Base-by-base conservation (phyloP, 768 basidiomycete species). In the Rhizopogon vinicolor region DNA sequence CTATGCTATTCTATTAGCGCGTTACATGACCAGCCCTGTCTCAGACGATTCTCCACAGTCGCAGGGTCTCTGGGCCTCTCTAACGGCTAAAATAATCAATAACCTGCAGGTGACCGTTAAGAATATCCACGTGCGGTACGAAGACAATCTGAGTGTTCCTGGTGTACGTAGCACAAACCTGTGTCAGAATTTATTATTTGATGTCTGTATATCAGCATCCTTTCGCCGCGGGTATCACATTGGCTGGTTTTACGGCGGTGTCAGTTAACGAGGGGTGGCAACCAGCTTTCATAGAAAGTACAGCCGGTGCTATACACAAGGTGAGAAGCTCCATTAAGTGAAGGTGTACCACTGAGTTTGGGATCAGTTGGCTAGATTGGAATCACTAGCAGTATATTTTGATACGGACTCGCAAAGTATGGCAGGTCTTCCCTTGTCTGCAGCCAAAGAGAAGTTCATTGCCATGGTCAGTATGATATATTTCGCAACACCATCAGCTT, bases 51-150 rank as follows among this genome's bases (percentile, higher is more conserved):
- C 84, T 6, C 70, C 79, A n/a, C 86, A 91, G 65, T 84, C 88
- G n/a, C 89, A 94, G 72, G 88, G 90, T 7, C 81, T 96, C 57
- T 75, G 91, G 63, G 80, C 89, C 43, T 92, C 93, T 16, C 73
- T 98, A 45, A 84, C 88, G 42, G 81, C 87, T 44, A 97, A 96
- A 67, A 82, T 98, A 55, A 84, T 98, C 60, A 96, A 98, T 73
- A 99, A 99, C 66, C 71, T 98, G 25, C 97, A 99, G 74, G 84
- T 98, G 25, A 94, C 93, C 12, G 84, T 98, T 57, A 92, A 89
- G 72, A 96, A 97, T 63, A 92, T 99, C 43, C 97, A 99, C 68
- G 73, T 98, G 44, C 87, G 97, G 51, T 99, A 98, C 64, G 97
- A 99, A 72, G 97, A 99, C 74, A 87, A 87, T 49, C 69, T 93